These are phyloP conservation scores for Phaeosphaeriaceae sp. DNA, from an alignment of 2,329 filamentous ascomycete genomes.

Conservation along the genomic window DNA sequence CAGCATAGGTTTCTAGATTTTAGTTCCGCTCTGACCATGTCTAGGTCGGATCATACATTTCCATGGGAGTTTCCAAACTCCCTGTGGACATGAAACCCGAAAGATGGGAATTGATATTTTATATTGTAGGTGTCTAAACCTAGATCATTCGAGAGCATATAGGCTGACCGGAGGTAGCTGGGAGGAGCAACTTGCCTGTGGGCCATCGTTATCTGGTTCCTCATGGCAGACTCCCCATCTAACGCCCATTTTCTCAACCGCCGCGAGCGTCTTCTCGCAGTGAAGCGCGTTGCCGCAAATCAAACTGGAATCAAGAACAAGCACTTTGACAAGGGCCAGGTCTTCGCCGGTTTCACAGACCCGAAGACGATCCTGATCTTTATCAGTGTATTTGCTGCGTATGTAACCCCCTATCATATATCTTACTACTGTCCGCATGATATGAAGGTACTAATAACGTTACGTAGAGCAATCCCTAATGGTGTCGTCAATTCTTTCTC, in stretches of 20 bases:
- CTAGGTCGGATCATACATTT: slow-evolving; percentile 55
- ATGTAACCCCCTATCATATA: slow-evolving; percentile 6
- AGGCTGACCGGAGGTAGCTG: slow-evolving; percentile 28
- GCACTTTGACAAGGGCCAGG: slow-evolving; percentile 51
- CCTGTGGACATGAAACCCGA: slow-evolving; percentile 57
- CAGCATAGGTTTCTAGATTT: too few species aligned
- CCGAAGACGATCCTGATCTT: slow-evolving; percentile 45
- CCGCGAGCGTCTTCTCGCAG: slow-evolving; percentile 22
- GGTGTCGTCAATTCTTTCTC: slow-evolving; percentile 39
- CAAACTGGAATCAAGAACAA: slow-evolving; percentile 58
- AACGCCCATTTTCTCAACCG: slow-evolving; percentile 23
- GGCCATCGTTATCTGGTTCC: slow-evolving; percentile 53
- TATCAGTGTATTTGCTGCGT: slow-evolving; percentile 26
- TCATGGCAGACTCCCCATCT: slow-evolving; percentile 57
- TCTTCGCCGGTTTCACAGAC: slow-evolving; percentile 53
- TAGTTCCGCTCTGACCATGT: too few species aligned
- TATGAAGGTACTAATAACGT: background rate
- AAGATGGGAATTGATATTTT: slow-evolving; percentile 58
- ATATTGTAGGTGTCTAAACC: slow-evolving; percentile 49
- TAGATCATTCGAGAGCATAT: too few species aligned
- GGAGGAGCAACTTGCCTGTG: slow-evolving; percentile 32
- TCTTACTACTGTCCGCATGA: too few species aligned
- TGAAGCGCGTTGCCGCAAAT: slow-evolving; percentile 51
- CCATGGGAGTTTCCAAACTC: slow-evolving; percentile 57
- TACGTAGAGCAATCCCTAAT: slow-evolving; percentile 45